Percentiles rank a stretch among this genome's conserved stretches.
phyloP scores from a whole-genome alignment of 345 rosid species.

The Zanthoxylum bungeanum region DNA sequence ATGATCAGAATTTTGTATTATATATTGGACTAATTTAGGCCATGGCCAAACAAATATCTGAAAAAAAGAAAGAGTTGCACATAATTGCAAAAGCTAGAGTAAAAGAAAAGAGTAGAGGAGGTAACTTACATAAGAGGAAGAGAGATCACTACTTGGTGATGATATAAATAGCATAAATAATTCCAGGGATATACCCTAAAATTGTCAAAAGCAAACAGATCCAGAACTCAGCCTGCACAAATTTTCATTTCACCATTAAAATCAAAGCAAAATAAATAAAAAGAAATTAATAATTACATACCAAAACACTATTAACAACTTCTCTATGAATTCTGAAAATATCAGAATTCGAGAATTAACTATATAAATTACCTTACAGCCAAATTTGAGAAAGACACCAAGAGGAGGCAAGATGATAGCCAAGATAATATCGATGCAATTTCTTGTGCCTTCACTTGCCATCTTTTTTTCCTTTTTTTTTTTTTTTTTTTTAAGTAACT shows the following conservation, averaged over 20 bases:
- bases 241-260: background rate
- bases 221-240: conserved; percentile 71
- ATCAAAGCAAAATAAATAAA: too few relatives aligned
- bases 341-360: too few relatives aligned
- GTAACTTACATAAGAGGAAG: background rate
- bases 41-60: too few relatives aligned
- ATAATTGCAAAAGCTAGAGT: background rate
- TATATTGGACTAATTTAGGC: too few relatives aligned
- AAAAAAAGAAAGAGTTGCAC: too few relatives aligned
- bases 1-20: background rate
- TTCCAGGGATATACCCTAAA: conserved; percentile 78
- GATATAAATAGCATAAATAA: conserved; percentile 65
- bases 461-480: conserved; percentile 22
- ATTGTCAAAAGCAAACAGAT: conserved; percentile 75
- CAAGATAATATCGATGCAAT: conserved; percentile 62
- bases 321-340: too few relatives aligned
- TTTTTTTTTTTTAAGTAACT: too few relatives aligned
- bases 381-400: conserved; percentile 83
- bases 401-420: conserved; percentile 92
- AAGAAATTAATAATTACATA: too few relatives aligned
- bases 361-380: too few relatives aligned
- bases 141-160: conserved; percentile 44
- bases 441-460: conserved; percentile 33
- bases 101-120: background rate
- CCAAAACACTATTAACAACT: too few relatives aligned